Evolutionary conservation across 2,329 filamentous ascomycete species (phyloP).

Genomic region (Arthrobotrys megalospora): DNA sequence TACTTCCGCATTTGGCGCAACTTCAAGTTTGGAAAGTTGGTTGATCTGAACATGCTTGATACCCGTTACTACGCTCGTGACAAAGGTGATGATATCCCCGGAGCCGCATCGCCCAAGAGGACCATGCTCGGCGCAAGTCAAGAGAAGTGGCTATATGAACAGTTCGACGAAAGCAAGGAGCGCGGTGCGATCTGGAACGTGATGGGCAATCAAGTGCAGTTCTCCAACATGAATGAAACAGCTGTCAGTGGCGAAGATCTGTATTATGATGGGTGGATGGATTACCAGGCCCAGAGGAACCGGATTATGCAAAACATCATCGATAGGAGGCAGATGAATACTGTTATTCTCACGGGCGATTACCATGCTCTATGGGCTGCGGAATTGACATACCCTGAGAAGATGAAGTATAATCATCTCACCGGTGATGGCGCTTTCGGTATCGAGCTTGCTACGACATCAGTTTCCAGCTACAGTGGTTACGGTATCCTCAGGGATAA

Average conservation of each 20-base stretch:
- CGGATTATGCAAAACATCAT: slow-evolving; percentile 62
- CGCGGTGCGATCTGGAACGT: slow-evolving; percentile 80
- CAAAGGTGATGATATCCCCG: slow-evolving; percentile 75
- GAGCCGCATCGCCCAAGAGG: slow-evolving; percentile 74
- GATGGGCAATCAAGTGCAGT: slow-evolving; percentile 80
- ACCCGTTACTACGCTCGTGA: slow-evolving; percentile 79
- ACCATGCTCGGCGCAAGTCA: slow-evolving; percentile 81
- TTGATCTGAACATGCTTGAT: slow-evolving; percentile 79
- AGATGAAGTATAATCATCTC: slow-evolving; percentile 60
- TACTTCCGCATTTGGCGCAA: slow-evolving; percentile 78
- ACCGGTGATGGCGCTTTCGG: slow-evolving; percentile 61
- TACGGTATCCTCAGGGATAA: slow-evolving; percentile 48
- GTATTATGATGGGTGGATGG: slow-evolving; percentile 63
- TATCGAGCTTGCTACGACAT: slow-evolving; percentile 62
- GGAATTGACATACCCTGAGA: slow-evolving; percentile 61
- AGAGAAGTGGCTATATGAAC: slow-evolving; percentile 81
- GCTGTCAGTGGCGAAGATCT: slow-evolving; percentile 57
- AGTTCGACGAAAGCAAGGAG: slow-evolving; percentile 73
- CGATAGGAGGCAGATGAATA: slow-evolving; percentile 60
- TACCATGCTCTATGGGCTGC: slow-evolving; percentile 63
- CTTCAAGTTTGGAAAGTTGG: slow-evolving; percentile 77
- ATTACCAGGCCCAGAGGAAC: slow-evolving; percentile 61
- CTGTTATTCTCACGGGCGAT: slow-evolving; percentile 62
- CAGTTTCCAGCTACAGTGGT: slow-evolving; percentile 62
- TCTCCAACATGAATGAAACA: slow-evolving; percentile 71